Percentiles rank a stretch among this genome's conserved stretches.
phyloP scores from a whole-genome alignment of 2,329 filamentous ascomycete species.

The Xylariaceae sp. region DNA sequence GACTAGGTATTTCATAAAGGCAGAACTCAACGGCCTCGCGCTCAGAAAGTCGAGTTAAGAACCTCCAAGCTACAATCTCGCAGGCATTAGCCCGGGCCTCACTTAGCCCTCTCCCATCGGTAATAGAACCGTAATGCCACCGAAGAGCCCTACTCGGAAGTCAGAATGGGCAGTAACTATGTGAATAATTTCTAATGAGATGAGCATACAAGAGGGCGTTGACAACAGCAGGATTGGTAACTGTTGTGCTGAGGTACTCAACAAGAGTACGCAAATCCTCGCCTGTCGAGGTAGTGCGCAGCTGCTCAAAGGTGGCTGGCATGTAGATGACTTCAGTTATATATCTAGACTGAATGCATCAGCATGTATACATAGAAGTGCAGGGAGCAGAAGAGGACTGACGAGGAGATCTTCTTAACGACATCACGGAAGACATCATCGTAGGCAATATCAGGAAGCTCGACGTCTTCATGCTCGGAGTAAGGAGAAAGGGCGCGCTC shows the following conservation, averaged over 20 bases:
- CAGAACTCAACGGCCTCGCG: conserved; percentile 71
- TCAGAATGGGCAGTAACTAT: background rate
- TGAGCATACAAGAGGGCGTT: conserved; percentile 64
- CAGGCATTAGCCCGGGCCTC: conserved; percentile 69
- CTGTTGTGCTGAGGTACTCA: conserved; percentile 57
- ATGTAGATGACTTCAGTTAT: conserved; percentile 59
- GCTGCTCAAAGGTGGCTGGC: conserved; percentile 69
- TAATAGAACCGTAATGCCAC: conserved; percentile 65
- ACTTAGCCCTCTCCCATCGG: conserved; percentile 62
- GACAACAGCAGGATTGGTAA: conserved; percentile 66
- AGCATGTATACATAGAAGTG: background rate
- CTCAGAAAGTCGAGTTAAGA: conserved; percentile 66
- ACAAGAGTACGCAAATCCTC: conserved; percentile 56
- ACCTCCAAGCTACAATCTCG: conserved; percentile 78
- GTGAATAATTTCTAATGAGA: background rate
- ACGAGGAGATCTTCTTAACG: conserved; percentile 64
- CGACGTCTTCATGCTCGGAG: conserved; percentile 21
- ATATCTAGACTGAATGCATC: conserved; percentile 43
- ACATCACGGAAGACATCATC: conserved; percentile 60
- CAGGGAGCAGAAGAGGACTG: conserved; percentile 21
- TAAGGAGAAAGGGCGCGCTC: conserved; percentile 37
- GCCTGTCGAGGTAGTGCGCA: conserved; percentile 62
- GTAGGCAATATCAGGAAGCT: conserved; percentile 54
- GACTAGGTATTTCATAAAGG: conserved; percentile 64
- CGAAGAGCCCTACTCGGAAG: conserved; percentile 58